Evolutionary conservation across 257 asterid genomes (phyloP).

Genomic region (Solanum sitiens): DNA sequence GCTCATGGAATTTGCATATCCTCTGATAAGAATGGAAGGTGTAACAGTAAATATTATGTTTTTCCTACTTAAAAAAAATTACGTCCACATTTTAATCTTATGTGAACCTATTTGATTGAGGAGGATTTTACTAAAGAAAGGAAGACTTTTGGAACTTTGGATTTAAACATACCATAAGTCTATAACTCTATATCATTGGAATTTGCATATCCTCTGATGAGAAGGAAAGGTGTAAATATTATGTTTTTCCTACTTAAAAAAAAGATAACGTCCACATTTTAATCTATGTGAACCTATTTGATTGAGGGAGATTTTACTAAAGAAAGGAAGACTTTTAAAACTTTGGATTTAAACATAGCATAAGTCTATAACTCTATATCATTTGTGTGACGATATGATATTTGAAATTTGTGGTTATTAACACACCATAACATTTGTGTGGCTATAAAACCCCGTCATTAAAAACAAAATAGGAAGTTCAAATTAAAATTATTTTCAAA

Average conservation of each 20-base stretch:
- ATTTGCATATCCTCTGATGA: background rate
- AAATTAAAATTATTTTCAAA: background rate
- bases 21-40: background rate
- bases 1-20: background rate
- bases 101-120: background rate
- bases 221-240: background rate
- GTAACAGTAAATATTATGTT: background rate
- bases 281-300: background rate
- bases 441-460: background rate
- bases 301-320: background rate
- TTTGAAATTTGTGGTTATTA: background rate
- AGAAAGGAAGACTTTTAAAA: background rate
- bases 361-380: background rate
- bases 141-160: background rate
- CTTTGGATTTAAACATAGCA: background rate
- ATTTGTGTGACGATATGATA: background rate
- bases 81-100: background rate
- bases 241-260: background rate
- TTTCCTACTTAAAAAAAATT: background rate
- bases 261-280: background rate
- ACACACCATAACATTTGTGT: background rate
- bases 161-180: background rate
- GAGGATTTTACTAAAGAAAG: background rate
- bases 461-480: background rate
- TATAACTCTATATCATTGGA: background rate